Conservation (phyloP, 2,329 filamentous ascomycete species). For the Aspergillus ochraceus region DNA sequence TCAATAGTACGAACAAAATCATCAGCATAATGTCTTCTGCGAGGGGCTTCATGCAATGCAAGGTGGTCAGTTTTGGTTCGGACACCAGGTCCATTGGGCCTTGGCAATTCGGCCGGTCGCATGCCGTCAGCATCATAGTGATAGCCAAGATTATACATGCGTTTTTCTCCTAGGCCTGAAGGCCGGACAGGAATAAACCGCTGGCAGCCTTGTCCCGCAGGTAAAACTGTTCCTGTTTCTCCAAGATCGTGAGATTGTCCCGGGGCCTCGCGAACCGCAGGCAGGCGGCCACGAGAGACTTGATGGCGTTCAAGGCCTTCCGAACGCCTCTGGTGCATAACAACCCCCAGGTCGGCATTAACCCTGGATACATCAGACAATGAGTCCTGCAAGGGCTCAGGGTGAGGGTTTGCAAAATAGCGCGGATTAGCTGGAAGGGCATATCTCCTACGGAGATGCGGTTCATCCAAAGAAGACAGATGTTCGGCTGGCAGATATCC, state of each 20-base stretch:
- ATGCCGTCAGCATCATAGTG: conserved; percentile 14
- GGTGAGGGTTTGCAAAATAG: conserved; percentile 18
- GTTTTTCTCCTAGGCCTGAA: conserved; percentile 15
- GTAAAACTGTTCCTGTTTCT: conserved; percentile 17
- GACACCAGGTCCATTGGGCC: conserved; percentile 14
- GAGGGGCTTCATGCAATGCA: conserved; percentile 18
- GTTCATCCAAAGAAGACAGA: conserved; percentile 18
- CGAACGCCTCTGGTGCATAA: conserved; percentile 18
- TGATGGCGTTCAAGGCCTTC: conserved; percentile 18
- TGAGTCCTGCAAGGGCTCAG: conserved; percentile 16
- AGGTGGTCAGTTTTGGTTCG: conserved; percentile 18
- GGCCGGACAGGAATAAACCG: conserved; percentile 16
- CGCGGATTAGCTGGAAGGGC: conserved; percentile 19
- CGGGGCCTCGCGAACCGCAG: conserved; percentile 10
- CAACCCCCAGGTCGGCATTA: conserved; percentile 17
- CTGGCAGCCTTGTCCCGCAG: conserved; percentile 19
- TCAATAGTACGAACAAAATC: conserved; percentile 39
- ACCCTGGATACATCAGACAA: conserved; percentile 14
- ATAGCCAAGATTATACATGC: conserved; percentile 21
- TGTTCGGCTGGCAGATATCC: conserved; percentile 17
- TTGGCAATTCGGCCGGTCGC: conserved; percentile 11
- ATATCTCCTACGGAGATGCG: conserved; percentile 25
- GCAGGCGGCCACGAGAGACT: conserved; percentile 12
- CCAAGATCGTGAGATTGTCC: conserved; percentile 13
- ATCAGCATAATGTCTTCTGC: conserved; percentile 34